Conservation (phyloP, 371 early-diverging fungal genomes). For the Globomyces sp. region DNA sequence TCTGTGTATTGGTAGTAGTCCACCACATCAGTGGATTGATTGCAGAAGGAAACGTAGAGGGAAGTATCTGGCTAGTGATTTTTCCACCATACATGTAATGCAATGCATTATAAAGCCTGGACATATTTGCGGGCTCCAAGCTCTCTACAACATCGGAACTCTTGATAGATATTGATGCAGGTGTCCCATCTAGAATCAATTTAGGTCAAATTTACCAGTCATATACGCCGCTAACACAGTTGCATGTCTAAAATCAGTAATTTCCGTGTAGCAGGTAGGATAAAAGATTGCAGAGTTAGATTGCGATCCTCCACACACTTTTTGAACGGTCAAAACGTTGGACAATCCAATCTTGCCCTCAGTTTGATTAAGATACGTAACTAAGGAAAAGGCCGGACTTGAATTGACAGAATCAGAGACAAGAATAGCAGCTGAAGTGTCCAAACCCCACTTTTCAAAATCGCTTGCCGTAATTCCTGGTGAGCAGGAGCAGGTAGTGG, state of each 20-base stretch:
- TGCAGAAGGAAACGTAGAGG: neutral
- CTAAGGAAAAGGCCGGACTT: too few relatives aligned
- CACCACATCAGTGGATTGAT: conserved; percentile 9
- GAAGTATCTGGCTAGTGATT: neutral
- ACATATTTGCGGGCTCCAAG: neutral
- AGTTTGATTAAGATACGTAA: too few relatives aligned
- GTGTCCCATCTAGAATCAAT: conserved; percentile 24
- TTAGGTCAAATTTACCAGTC: neutral
- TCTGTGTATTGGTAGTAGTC: conserved; percentile 4
- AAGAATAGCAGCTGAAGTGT: neutral
- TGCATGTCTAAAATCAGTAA: neutral
- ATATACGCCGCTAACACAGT: neutral
- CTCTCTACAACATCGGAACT: neutral
- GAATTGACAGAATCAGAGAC: too few relatives aligned
- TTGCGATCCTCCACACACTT: too few relatives aligned
- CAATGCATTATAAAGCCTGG: conserved; percentile 1
- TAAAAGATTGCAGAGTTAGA: too few relatives aligned
- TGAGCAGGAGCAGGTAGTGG: conserved; percentile 23
- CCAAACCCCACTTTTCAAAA: neutral
- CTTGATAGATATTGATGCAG: conserved; percentile 29
- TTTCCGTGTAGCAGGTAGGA: too few relatives aligned
- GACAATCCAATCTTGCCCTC: too few relatives aligned
- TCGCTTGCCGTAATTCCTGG: neutral
- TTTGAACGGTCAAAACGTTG: too few relatives aligned
- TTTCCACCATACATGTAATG: neutral